Percentiles rank a stretch among this genome's conserved stretches.
phyloP scores from a whole-genome alignment of 345 rosid species.

The Citrus glauca region DNA sequence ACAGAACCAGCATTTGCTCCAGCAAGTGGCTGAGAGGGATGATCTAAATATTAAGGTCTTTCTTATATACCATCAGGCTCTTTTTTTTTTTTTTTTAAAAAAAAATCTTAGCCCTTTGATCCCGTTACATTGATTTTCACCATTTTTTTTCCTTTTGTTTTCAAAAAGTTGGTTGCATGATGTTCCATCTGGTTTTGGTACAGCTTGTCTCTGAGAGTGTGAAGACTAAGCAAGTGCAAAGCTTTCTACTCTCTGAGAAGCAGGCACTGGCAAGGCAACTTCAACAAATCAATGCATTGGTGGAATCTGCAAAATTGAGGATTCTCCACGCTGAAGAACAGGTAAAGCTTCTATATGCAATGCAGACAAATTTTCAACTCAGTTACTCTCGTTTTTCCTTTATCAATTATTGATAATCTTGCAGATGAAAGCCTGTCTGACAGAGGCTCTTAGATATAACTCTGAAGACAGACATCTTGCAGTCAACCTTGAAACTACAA shows the following conservation, averaged over 20 bases:
- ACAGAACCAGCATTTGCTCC: slow-evolving; percentile 83
- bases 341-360: slow-evolving; percentile 34
- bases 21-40: slow-evolving; percentile 84
- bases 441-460: slow-evolving; percentile 55
- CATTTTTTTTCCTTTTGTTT: background rate
- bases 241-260: slow-evolving; percentile 68
- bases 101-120: slow-evolving; percentile 1
- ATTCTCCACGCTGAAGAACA: slow-evolving; percentile 70
- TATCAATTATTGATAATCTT: slow-evolving; percentile 12
- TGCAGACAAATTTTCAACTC: background rate
- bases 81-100: background rate
- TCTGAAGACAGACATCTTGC: slow-evolving; percentile 76
- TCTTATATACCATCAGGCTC: background rate
- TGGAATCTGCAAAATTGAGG: slow-evolving; percentile 58
- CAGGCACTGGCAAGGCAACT: slow-evolving; percentile 70
- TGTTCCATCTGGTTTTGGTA: slow-evolving; percentile 15
- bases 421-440: slow-evolving; percentile 72
- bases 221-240: slow-evolving; percentile 76
- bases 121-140: background rate
- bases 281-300: slow-evolving; percentile 56
- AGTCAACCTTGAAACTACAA: slow-evolving; percentile 57
- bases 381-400: background rate
- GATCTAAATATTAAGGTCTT: slow-evolving; percentile 91
- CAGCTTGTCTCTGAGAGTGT: slow-evolving; percentile 99
- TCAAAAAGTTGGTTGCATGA: background rate